These are phyloP conservation scores for Petunia hybrid DNA, from an alignment of 305 asterid genomes.

Conservation along the genomic window DNA sequence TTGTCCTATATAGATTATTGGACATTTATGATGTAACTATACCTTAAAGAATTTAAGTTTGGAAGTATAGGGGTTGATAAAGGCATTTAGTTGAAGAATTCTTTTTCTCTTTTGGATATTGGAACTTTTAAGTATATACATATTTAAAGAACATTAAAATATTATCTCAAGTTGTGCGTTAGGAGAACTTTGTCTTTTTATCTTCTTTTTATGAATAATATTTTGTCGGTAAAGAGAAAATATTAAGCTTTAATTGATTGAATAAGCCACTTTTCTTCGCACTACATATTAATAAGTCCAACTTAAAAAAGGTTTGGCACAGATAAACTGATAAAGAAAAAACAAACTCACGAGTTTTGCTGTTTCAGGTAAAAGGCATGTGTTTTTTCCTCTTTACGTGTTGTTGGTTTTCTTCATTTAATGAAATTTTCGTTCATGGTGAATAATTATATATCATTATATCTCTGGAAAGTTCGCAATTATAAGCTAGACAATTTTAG, in stretches of 20 bases:
- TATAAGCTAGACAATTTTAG: too few relatives aligned
- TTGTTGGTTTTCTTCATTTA: not conserved
- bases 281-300: constrained; percentile 23
- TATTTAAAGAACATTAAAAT: too few relatives aligned
- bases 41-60: not conserved
- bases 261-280: not conserved
- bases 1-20: not conserved
- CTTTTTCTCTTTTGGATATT: not conserved
- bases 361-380: not conserved
- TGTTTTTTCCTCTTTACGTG: not conserved
- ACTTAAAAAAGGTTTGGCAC: not conserved
- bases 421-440: too few relatives aligned
- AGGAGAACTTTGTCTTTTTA: constrained; percentile 13
- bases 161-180: constrained; percentile 6
- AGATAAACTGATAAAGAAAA: not conserved
- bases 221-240: constrained; percentile 18
- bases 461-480: too few relatives aligned
- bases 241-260: not conserved
- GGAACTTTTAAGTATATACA: not conserved
- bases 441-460: too few relatives aligned
- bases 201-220: constrained; percentile 8
- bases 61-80: too few relatives aligned
- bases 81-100: not conserved
- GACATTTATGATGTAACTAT: not conserved
- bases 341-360: too few relatives aligned